Percentiles rank a stretch among this genome's conserved stretches.
These are phyloP conservation scores for Leccinum subgranulosum DNA, from an alignment of 768 basidiomycete genomes.

Conservation along the genomic window DNA sequence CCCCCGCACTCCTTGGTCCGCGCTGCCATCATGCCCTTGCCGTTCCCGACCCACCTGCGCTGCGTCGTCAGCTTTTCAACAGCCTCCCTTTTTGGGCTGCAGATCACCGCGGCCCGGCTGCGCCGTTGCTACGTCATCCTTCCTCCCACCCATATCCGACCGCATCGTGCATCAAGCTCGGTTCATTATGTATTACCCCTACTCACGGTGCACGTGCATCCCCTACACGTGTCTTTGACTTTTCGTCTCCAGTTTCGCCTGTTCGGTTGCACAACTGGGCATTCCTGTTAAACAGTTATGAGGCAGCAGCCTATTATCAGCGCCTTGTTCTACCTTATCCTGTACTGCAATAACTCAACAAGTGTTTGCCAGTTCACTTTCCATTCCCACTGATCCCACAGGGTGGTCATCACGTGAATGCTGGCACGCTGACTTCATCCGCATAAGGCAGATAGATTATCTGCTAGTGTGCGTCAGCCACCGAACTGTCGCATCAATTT, in stretches of 20 bases:
- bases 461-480: no score
- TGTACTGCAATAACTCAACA: not conserved
- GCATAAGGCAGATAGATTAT: not conserved
- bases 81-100: constrained; percentile 22
- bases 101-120: constrained; percentile 21
- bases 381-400: not conserved
- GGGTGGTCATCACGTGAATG: not conserved
- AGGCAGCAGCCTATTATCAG: not conserved
- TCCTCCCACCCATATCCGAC: not conserved
- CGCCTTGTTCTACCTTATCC: not conserved
- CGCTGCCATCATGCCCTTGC: not conserved
- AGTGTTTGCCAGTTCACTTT: not conserved
- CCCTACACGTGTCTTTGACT: constrained; percentile 10
- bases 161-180: not conserved
- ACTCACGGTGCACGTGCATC: not conserved
- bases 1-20: not conserved
- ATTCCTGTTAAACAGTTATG: not conserved
- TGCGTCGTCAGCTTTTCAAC: not conserved
- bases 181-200: not conserved
- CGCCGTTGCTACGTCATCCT: constrained; percentile 14
- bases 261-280: not conserved
- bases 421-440: no score
- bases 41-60: not conserved
- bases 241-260: not conserved
- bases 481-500: not conserved